Evolutionary conservation across 2,329 filamentous ascomycete species (phyloP).

Genomic region (Hymenoscyphus infarciens): DNA sequence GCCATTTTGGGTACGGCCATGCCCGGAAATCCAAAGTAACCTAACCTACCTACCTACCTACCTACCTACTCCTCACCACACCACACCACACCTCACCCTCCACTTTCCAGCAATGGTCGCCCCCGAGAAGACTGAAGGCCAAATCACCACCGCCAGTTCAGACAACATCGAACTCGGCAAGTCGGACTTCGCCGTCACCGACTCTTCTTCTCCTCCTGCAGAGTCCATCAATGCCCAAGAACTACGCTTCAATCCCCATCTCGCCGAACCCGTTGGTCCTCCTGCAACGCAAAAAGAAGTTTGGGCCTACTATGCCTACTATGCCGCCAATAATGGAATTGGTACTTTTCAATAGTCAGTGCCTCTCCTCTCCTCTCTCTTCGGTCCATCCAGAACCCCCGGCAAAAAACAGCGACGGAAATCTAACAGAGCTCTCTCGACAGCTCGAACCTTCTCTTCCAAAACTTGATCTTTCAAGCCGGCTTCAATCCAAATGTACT

Average conservation of each 20-base stretch:
- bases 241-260: constrained; percentile 21
- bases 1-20: not conserved
- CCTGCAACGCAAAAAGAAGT: constrained; percentile 32
- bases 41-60: not conserved
- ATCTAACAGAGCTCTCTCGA: not conserved
- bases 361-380: too few relatives aligned
- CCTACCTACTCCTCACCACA: too few relatives aligned
- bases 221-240: not conserved
- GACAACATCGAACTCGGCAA: not conserved
- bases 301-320: constrained; percentile 33
- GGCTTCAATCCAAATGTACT: constrained; percentile 34
- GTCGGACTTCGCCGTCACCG: not conserved
- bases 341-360: constrained; percentile 34
- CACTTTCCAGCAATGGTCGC: not conserved
- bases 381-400: not conserved
- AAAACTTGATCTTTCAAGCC: constrained; percentile 35
- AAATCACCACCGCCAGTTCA: not conserved
- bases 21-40: not conserved
- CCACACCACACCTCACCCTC: not conserved
- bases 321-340: constrained; percentile 34
- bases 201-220: not conserved
- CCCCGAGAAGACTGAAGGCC: not conserved
- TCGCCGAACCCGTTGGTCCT: constrained; percentile 19
- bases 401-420: too few relatives aligned
- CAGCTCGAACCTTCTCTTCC: constrained; percentile 34